A percentile compares a stretch with the other conserved stretches of the same genome.
Conservation (phyloP, 2,329 filamentous ascomycete genomes). For the Colletotrichum melonis region DNA sequence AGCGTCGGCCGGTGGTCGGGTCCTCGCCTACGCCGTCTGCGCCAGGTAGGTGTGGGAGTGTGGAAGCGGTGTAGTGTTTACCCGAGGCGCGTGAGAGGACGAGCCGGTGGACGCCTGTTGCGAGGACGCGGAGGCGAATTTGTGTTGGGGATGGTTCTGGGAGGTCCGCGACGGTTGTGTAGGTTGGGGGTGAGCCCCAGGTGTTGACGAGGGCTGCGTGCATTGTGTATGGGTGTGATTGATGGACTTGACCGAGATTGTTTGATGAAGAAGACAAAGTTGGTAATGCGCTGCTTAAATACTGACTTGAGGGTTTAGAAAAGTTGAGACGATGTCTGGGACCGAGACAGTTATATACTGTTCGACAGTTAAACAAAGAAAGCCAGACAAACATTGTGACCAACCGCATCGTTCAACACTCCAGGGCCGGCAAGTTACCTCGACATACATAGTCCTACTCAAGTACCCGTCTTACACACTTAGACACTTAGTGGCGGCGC, state of each 20-base stretch:
- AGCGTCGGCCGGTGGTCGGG: conserved; percentile 55
- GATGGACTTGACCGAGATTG: neutral
- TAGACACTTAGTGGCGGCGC: neutral
- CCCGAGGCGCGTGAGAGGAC: conserved; percentile 65
- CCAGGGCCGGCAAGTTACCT: neutral
- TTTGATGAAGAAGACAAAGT: neutral
- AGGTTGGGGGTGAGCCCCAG: conserved; percentile 48
- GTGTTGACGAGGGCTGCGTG: conserved; percentile 52
- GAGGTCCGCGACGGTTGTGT: conserved; percentile 44
- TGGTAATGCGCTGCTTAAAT: neutral
- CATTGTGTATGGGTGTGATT: conserved; percentile 37
- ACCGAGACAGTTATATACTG: neutral
- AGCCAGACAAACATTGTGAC: neutral
- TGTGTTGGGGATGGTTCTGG: conserved; percentile 51
- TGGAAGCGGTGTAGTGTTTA: conserved; percentile 62
- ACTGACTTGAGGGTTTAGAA: neutral
- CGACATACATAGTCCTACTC: neutral
- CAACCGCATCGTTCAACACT: neutral
- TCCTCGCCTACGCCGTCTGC: conserved; percentile 63
- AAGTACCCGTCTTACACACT: neutral
- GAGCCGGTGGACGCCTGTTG: conserved; percentile 63
- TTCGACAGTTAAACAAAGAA: neutral
- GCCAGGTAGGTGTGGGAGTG: conserved; percentile 63
- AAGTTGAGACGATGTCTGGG: neutral
- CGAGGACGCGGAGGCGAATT: conserved; percentile 58